These are phyloP conservation scores for Podaxis pistillaris DNA, from an alignment of 768 basidiomycete species.

Conservation along the genomic window DNA sequence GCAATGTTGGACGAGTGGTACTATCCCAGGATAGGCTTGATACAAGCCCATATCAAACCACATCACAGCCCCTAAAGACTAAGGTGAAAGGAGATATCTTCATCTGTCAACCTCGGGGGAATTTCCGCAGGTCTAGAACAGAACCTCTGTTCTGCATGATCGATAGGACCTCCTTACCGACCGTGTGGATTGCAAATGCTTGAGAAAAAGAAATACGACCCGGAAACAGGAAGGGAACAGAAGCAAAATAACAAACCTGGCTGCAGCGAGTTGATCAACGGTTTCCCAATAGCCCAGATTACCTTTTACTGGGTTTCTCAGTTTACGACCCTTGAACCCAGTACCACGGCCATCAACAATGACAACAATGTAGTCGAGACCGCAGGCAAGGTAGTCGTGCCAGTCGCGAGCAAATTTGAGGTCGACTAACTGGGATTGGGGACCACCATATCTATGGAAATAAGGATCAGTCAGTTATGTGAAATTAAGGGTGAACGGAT, in stretches of 20 bases:
- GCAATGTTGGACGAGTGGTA: no score
- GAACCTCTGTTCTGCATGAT: no score
- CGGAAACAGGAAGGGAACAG: conserved; percentile 5
- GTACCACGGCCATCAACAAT: conserved; percentile 93
- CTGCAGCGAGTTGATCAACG: conserved; percentile 85
- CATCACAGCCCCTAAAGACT: no score
- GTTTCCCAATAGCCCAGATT: conserved; percentile 91
- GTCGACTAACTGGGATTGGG: conserved; percentile 77
- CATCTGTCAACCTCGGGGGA: no score
- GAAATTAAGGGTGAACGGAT: background rate
- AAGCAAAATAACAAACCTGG: conserved; percentile 51
- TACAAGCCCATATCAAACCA: no score
- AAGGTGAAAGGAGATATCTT: no score
- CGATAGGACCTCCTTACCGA: background rate
- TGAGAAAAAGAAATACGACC: background rate
- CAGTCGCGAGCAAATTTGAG: conserved; percentile 71
- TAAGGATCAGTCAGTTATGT: background rate
- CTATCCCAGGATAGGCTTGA: no score
- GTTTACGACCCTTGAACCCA: conserved; percentile 79
- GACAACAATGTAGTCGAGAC: conserved; percentile 82
- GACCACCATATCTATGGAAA: conserved; percentile 79
- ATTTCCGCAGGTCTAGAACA: no score
- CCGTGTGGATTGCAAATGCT: background rate
- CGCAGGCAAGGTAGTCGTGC: conserved; percentile 83
- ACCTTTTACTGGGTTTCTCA: conserved; percentile 86